Conservation (phyloP, 208 protist genomes). For the Zelonia costaricensis region DNA sequence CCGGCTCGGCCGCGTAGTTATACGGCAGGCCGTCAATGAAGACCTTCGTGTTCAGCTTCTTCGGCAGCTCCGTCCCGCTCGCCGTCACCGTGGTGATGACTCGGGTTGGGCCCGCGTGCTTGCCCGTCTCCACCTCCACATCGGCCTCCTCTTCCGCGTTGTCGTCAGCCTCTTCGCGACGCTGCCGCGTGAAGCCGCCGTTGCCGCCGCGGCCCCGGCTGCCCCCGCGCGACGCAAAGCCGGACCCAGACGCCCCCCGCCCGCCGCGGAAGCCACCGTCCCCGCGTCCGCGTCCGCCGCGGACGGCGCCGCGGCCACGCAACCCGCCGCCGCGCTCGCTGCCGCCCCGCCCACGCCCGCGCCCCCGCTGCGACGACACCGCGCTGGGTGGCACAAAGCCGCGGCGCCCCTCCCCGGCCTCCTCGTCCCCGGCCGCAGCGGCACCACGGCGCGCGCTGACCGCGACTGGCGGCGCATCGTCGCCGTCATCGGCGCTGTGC, state of each 20-base stretch:
- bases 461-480: conserved; percentile 42
- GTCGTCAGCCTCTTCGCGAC: neutral
- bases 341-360: too few species aligned
- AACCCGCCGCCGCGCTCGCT: too few species aligned
- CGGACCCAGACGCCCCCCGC: neutral
- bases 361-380: too few species aligned
- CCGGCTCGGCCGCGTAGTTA: conserved; percentile 52
- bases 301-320: neutral
- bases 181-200: conserved; percentile 6
- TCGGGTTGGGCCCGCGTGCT: conserved; percentile 9
- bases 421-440: conserved; percentile 5
- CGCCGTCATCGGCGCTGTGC: conserved; percentile 13
- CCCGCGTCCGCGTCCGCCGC: neutral
- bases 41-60: conserved; percentile 87
- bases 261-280: conserved; percentile 1
- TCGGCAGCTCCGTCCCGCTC: conserved; percentile 76
- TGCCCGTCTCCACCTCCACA: conserved; percentile 2
- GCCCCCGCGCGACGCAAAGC: conserved; percentile 2
- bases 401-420: neutral
- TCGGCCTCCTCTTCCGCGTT: neutral
- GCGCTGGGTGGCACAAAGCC: conserved; percentile 19
- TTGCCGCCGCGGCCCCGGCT: conserved; percentile 13
- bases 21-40: conserved; percentile 92
- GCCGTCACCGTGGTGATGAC: conserved; percentile 75
- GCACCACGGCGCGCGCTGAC: conserved; percentile 33